Evolutionary conservation across 345 rosid species (phyloP).

Genomic region (Ceriops tagal): DNA sequence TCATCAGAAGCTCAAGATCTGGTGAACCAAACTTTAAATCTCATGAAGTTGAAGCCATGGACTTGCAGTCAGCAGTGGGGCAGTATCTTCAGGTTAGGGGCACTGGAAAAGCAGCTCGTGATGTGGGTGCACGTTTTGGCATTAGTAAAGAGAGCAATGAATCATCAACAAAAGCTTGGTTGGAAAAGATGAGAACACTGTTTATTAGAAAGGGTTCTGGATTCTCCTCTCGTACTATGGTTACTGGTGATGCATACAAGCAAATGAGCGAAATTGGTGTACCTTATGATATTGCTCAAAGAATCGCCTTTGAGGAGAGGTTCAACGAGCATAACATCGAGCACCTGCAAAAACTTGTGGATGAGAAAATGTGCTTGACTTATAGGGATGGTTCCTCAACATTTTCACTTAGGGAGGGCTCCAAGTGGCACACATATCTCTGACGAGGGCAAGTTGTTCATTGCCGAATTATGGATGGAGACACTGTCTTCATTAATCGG

Average conservation of each 20-base stretch:
- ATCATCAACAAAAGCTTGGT: slow-evolving; percentile 85
- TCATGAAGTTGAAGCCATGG: slow-evolving; percentile 70
- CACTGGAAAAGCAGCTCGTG: slow-evolving; percentile 62
- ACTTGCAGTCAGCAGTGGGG: slow-evolving; percentile 63
- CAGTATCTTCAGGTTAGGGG: slow-evolving; percentile 80
- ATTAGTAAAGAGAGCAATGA: slow-evolving; percentile 44
- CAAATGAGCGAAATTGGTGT: slow-evolving; percentile 78
- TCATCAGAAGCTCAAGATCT: slow-evolving; percentile 67
- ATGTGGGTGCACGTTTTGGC: slow-evolving; percentile 57
- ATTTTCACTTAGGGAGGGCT: slow-evolving; percentile 82
- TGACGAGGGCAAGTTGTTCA: slow-evolving; percentile 83
- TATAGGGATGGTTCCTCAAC: slow-evolving; percentile 70
- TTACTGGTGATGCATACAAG: slow-evolving; percentile 86
- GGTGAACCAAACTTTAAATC: slow-evolving; percentile 84
- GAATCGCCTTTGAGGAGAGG: slow-evolving; percentile 87
- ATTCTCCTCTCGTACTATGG: slow-evolving; percentile 92
- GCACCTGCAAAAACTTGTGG: slow-evolving; percentile 68
- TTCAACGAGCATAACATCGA: slow-evolving; percentile 59
- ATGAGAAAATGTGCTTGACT: slow-evolving; percentile 65
- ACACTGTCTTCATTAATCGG: slow-evolving; percentile 81
- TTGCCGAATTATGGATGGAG: slow-evolving; percentile 88
- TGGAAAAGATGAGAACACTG: slow-evolving; percentile 78
- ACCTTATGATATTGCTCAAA: slow-evolving; percentile 77
- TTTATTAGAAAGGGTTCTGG: slow-evolving; percentile 94
- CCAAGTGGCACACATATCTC: slow-evolving; percentile 78